phyloP scores from a whole-genome alignment of 306 rosid genomes.

The Chamaecrista fasciculata region DNA sequence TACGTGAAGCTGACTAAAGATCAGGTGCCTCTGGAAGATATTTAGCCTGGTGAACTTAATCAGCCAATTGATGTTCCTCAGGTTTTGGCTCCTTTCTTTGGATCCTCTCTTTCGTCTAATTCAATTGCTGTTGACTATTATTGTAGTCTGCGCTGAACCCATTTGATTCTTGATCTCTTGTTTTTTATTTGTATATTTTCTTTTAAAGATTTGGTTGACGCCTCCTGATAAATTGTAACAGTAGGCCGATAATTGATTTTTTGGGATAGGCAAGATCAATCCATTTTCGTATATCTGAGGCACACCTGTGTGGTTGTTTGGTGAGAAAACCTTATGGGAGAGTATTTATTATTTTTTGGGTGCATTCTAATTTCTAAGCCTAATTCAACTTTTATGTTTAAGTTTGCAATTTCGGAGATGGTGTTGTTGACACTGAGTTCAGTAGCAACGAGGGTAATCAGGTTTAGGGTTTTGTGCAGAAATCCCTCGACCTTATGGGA shows the following conservation, averaged over 20 bases:
- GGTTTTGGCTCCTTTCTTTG: constrained; percentile 45
- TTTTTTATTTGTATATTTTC: background rate
- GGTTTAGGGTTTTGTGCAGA: background rate
- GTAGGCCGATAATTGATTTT: background rate
- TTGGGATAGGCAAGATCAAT: background rate
- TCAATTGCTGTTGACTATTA: background rate
- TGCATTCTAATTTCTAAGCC: background rate
- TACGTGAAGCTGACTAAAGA: constrained; percentile 87
- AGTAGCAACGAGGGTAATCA: background rate
- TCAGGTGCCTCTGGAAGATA: constrained; percentile 72
- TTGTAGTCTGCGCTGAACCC: background rate
- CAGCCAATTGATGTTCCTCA: constrained; percentile 95
- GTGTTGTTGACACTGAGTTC: background rate
- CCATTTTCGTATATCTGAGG: background rate
- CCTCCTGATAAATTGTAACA: background rate
- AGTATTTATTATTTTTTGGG: background rate
- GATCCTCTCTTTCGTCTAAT: background rate
- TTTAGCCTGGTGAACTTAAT: constrained; percentile 92
- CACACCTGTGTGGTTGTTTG: background rate
- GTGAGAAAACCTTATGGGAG: background rate
- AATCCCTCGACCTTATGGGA: background rate
- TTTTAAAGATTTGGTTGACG: background rate
- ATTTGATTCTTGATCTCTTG: background rate
- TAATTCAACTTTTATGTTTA: background rate
- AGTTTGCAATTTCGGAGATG: constrained; percentile 15